These are phyloP conservation scores for Trichoderma aggressivum DNA, from an alignment of 2,329 filamentous ascomycete genomes.

Conservation along the genomic window DNA sequence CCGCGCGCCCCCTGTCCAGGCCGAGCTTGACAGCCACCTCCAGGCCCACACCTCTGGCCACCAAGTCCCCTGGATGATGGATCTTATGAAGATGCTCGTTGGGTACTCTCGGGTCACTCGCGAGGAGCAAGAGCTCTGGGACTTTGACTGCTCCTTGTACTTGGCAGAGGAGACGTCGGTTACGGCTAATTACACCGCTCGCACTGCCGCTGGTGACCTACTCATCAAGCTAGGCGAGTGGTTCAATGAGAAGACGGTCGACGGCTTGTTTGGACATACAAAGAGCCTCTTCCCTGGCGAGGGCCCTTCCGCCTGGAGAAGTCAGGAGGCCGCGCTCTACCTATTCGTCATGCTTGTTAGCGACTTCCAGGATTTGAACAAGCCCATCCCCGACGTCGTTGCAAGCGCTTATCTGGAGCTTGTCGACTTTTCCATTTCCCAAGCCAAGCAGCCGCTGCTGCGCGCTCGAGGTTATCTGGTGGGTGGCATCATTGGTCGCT, in stretches of 20 bases:
- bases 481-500: conserved; percentile 73
- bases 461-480: conserved; percentile 84
- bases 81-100: conserved; percentile 81
- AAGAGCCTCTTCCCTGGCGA: conserved; percentile 65
- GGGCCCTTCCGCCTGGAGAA: conserved; percentile 49
- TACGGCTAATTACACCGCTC: conserved; percentile 91
- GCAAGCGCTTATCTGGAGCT: conserved; percentile 75
- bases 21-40: conserved; percentile 82
- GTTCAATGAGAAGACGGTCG: conserved; percentile 71
- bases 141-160: conserved; percentile 93
- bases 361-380: conserved; percentile 76
- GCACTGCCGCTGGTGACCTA: conserved; percentile 87
- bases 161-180: conserved; percentile 92
- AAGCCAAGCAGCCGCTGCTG: conserved; percentile 68
- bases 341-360: conserved; percentile 79
- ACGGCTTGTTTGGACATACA: conserved; percentile 75
- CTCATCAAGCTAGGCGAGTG: conserved; percentile 91
- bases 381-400: conserved; percentile 65
- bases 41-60: conserved; percentile 56
- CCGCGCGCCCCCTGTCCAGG: conserved; percentile 80
- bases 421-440: conserved; percentile 71
- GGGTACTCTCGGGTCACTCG: conserved; percentile 85
- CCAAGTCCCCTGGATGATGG: conserved; percentile 74
- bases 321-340: conserved; percentile 77
- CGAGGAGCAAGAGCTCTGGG: conserved; percentile 94